Conservation (phyloP, 768 basidiomycete genomes). For the Lepiota venenata region DNA sequence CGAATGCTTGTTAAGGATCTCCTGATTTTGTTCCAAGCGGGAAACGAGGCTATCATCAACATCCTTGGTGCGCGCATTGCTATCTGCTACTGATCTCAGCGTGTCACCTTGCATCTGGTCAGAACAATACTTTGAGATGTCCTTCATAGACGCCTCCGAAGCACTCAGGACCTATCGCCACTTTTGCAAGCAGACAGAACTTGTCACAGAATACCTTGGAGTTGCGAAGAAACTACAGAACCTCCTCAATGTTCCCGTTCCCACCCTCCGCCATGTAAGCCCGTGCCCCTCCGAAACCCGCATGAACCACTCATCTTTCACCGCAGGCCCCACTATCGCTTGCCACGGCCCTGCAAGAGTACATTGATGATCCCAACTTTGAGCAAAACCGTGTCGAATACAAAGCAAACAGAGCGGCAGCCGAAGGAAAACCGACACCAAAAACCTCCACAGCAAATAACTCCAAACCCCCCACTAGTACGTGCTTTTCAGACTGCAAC, state of each 20-base stretch:
- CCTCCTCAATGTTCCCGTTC: slow-evolving; percentile 89
- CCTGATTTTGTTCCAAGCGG: slow-evolving; percentile 91
- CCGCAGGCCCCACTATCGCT: slow-evolving; percentile 90
- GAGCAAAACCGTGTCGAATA: slow-evolving; percentile 95
- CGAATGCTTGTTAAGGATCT: slow-evolving; percentile 96
- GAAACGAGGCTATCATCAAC: slow-evolving; percentile 92
- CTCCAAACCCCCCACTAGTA: background rate
- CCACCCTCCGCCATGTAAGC: slow-evolving; percentile 86
- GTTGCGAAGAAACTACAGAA: slow-evolving; percentile 94
- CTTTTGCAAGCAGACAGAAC: slow-evolving; percentile 92
- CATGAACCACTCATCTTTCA: background rate
- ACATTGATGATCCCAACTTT: slow-evolving; percentile 94
- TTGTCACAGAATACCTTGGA: slow-evolving; percentile 87
- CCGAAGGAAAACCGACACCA: slow-evolving; percentile 33
- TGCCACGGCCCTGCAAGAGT: slow-evolving; percentile 92
- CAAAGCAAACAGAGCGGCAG: slow-evolving; percentile 70
- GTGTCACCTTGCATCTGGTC: slow-evolving; percentile 23
- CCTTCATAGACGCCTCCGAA: slow-evolving; percentile 82
- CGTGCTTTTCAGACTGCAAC: background rate
- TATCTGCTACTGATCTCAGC: slow-evolving; percentile 13
- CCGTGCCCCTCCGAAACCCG: background rate
- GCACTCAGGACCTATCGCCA: slow-evolving; percentile 87
- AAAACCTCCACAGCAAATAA: background rate
- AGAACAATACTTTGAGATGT: slow-evolving; percentile 99
- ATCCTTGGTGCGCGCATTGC: slow-evolving; percentile 55